Percentiles rank a stretch among this genome's conserved stretches.
These are phyloP conservation scores for Volvox carteri DNA, from an alignment of 163 green algal genomes.

Conservation along the genomic window DNA sequence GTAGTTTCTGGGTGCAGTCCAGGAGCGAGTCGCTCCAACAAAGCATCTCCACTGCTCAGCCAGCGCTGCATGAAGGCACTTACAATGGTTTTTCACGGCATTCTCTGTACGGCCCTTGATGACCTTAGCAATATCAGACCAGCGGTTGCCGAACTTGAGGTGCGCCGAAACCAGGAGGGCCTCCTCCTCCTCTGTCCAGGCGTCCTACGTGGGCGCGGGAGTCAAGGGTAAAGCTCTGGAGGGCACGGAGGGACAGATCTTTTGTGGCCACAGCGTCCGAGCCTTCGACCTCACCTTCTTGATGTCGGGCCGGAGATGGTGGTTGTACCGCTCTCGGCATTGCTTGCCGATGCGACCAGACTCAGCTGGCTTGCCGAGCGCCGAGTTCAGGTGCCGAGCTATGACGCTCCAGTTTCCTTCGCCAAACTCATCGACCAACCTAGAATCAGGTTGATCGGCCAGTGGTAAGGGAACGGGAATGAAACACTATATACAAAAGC, in stretches of 20 bases:
- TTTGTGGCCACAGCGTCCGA: too few species aligned
- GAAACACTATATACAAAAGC: too few species aligned
- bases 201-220: slow-evolving; percentile 59
- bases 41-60: too few species aligned
- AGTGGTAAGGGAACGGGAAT: too few species aligned
- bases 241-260: too few species aligned
- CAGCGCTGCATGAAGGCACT: background rate
- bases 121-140: slow-evolving; percentile 77
- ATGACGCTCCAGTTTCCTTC: slow-evolving; percentile 89
- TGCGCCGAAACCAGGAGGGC: slow-evolving; percentile 74
- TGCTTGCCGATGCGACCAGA: slow-evolving; percentile 90
- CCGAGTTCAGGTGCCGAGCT: slow-evolving; percentile 70
- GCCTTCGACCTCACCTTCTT: slow-evolving; percentile 57
- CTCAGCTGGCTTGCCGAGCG: slow-evolving; percentile 58
- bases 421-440: slow-evolving; percentile 82
- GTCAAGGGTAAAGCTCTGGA: too few species aligned
- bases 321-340: slow-evolving; percentile 77
- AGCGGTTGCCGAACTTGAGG: slow-evolving; percentile 81
- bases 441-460: slow-evolving; percentile 65
- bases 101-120: slow-evolving; percentile 71
- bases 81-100: slow-evolving; percentile 52
- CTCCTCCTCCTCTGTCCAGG: slow-evolving; percentile 88
- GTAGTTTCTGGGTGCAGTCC: too few species aligned
- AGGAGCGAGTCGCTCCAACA: too few species aligned
- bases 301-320: slow-evolving; percentile 91